Base-by-base conservation (phyloP, 2,329 filamentous ascomycete genomes). In the Diaporthe caulivora region DNA sequence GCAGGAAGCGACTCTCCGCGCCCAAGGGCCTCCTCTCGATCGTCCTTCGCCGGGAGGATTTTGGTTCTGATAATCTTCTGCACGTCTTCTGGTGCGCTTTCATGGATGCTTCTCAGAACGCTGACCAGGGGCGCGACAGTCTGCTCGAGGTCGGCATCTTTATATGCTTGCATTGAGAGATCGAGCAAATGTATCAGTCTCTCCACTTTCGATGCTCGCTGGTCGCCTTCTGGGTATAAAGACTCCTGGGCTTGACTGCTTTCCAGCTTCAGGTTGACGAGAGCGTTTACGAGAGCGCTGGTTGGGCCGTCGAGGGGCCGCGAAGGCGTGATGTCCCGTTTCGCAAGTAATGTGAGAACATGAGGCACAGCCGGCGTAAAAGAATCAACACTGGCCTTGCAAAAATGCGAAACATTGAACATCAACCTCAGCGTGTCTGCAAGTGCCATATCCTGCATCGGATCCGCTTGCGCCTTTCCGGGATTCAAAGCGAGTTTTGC, bases 341-440 rank as follows among this genome's bases (percentile, higher is more conserved):
- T 90, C 76, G 88, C 88, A 40, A 98, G 85, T 24, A 98, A 88
- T 57, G 90, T 89, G 72, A 95, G 86, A 37, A 98, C 89, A 74
- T 91, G 87, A 15, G 91, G 88, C 54, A 97, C 88, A 3, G 92
- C 91, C 29, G 89, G 84, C 1, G 90, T 90, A 79, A 98, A 97
- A 0, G 86, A 83, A 0, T 85, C 81, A 6, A 85, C 83, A 34
- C 92, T 87, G 54, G 92, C 87, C 5, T 91, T 90, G 77, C 92
- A 93, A 78, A 92, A 91, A 78, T 95, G 92, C 1, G 93, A 93
- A 70, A 98, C 87, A 82, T 98, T 98, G 87, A 97, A 98, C 68
- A 97, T 84, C 53, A 98, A 87, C 80, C 97, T 98, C 65, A 97
- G 85, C 0, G 93, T 96, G 82, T 98, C 96, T 11, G 87, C 88